phyloP scores from a whole-genome alignment of 352 stramenopile species.

The Phytopythium chamaehyphon region DNA sequence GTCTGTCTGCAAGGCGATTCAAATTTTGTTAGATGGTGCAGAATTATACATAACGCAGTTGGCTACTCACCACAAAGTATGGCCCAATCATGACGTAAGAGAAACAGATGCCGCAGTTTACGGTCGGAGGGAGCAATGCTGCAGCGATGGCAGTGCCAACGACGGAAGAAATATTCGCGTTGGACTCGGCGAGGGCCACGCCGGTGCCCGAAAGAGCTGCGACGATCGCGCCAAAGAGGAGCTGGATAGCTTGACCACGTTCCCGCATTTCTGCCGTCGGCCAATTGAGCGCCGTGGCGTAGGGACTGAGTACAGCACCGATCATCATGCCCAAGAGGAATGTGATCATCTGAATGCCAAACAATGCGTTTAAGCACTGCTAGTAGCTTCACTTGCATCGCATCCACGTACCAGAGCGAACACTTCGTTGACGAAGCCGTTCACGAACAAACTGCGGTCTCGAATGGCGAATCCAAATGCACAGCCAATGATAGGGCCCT shows the following conservation, averaged over 20 bases:
- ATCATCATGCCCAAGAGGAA: constrained; percentile 80
- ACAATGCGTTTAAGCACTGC: background rate
- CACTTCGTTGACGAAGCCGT: constrained; percentile 77
- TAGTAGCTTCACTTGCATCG: background rate
- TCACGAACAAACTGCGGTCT: constrained; percentile 80
- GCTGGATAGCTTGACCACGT: constrained; percentile 67
- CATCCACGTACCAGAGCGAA: constrained; percentile 51
- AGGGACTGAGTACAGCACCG: constrained; percentile 71
- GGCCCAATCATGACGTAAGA: constrained; percentile 84
- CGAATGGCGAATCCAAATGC: constrained; percentile 79
- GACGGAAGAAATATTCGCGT: constrained; percentile 87
- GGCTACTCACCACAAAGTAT: constrained; percentile 65
- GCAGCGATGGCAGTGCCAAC: constrained; percentile 86
- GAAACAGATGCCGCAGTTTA: constrained; percentile 87
- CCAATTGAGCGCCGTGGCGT: constrained; percentile 74
- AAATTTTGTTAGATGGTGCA: background rate
- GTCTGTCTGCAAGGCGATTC: constrained; percentile 28
- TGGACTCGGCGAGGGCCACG: constrained; percentile 79
- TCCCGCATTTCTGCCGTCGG: constrained; percentile 80
- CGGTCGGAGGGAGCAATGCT: constrained; percentile 72
- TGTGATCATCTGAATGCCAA: constrained; percentile 50
- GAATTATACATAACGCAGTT: background rate
- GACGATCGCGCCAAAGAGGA: constrained; percentile 80
- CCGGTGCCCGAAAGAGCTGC: constrained; percentile 71
- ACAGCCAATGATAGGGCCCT: constrained; percentile 81